Percentiles rank a stretch among this genome's conserved stretches.
Evolutionary conservation across 805 yeast genomes (phyloP).

Genomic region (Kluyveromyces aestuarii): DNA sequence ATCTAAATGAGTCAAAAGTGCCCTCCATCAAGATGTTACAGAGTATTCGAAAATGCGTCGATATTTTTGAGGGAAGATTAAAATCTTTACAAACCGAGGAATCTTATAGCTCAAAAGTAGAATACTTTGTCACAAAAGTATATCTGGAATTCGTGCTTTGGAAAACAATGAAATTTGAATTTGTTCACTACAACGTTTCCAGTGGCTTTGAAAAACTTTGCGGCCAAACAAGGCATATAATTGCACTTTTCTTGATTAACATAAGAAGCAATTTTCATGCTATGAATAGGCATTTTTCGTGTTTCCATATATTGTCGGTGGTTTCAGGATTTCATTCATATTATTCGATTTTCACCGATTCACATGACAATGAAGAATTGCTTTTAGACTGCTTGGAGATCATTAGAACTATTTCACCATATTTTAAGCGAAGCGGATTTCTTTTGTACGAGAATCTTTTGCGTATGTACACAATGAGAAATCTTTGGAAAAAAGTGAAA

Average conservation of each 20-base stretch:
- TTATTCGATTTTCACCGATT: conserved; percentile 14
- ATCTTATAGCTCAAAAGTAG: conserved; percentile 14
- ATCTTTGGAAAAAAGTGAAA: conserved; percentile 18
- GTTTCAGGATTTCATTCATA: conserved; percentile 20
- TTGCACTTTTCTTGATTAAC: conserved; percentile 14
- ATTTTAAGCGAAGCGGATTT: background rate
- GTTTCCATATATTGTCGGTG: conserved; percentile 13
- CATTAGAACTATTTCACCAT: conserved; percentile 3
- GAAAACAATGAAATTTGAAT: conserved; percentile 20
- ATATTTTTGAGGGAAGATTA: conserved; percentile 12
- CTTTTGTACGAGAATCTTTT: background rate
- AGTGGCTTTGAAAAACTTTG: conserved; percentile 11
- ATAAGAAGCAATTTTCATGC: conserved; percentile 6
- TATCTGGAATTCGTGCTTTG: conserved; percentile 16
- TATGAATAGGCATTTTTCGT: conserved; percentile 20
- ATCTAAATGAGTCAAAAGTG: conserved; percentile 16
- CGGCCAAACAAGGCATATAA: conserved; percentile 14
- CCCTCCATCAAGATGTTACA: conserved; percentile 25
- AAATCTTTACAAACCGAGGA: conserved; percentile 6
- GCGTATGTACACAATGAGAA: conserved; percentile 10
- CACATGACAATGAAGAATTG: conserved; percentile 13
- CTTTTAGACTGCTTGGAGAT: conserved; percentile 16
- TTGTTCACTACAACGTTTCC: conserved; percentile 16
- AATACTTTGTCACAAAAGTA: conserved; percentile 16
- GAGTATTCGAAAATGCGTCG: conserved; percentile 17